Evolutionary conservation across 2,329 filamentous ascomycete genomes (phyloP), one percentile per base, ranked within the genome.

Genomic region (Trichophyton equinum): DNA sequence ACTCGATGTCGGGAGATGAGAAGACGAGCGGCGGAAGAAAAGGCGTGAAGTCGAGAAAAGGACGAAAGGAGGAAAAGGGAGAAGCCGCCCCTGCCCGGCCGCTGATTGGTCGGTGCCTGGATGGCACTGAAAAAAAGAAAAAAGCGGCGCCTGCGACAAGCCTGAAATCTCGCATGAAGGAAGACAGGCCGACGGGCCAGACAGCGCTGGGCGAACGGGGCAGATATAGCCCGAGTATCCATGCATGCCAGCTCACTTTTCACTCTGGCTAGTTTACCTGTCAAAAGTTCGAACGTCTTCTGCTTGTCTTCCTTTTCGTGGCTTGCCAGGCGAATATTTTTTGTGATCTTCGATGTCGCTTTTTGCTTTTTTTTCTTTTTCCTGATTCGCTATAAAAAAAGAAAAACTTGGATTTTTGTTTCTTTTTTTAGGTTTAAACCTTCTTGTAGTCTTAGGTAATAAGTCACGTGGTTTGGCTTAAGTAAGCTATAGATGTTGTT

Each of bases 51-150:
- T 27, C 20, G 30, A 57, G 20, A 9, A 15, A 30, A 13, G 40
- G 30, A 57, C 18, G 42, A 46, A 60, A 56, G 62, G 60, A 64
- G 64, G 66, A 65, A 67, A 59, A 38, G 46, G 51, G 36, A 58
- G 44, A 59, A 30, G 51, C 25, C 20, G 40, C 15, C 13, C n/a
- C 6, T 44, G 40, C 20, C 27, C 13, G 46, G n/a, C 11, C 51
- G 51, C 51, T 55, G 51, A 55, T 55, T 55, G 51, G 51, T 1
- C 25, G 49, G 20, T 27, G 22, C 49, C 49, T 53, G 44, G 18
- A n/a, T 22, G 13, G 33, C 33, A 13, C 33, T 38, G 18, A 38
- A 38, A 38, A 38, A 38, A 38, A 38, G 33, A 38, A 38, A 51
- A 51, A 51, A 27, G 18, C n/a, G 42, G 42, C 42, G 15, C 44